phyloP scores from a whole-genome alignment of 1,139 yeast species.

The Diutina catenulata region DNA sequence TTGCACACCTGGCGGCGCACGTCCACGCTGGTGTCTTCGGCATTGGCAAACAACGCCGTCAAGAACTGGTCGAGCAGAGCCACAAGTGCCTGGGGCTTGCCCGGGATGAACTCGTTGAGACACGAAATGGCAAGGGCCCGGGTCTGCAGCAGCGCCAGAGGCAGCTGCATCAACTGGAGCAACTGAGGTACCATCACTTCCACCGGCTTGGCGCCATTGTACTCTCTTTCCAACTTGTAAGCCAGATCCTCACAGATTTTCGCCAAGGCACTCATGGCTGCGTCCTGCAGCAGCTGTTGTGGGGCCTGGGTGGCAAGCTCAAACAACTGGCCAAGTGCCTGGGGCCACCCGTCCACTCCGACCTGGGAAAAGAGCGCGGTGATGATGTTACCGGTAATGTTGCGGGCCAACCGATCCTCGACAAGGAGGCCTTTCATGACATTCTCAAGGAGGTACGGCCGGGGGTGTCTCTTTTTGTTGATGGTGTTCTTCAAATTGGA shows the following conservation, averaged over 20 bases:
- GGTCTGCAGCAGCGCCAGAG: constrained; percentile 31
- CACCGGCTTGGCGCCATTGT: constrained; percentile 57
- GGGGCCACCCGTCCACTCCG: constrained; percentile 69
- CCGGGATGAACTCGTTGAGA: constrained; percentile 63
- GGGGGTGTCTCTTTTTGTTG: constrained; percentile 25
- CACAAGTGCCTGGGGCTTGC: constrained; percentile 54
- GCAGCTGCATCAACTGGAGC: constrained; percentile 45
- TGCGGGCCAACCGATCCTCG: constrained; percentile 51
- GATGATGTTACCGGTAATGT: constrained; percentile 83
- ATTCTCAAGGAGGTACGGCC: constrained; percentile 47
- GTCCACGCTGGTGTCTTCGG: constrained; percentile 42
- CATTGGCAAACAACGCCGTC: constrained; percentile 49
- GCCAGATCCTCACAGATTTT: constrained; percentile 85
- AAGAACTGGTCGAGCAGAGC: constrained; percentile 55
- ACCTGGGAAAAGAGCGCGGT: constrained; percentile 68
- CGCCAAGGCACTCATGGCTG: constrained; percentile 68
- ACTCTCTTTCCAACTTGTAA: constrained; percentile 43
- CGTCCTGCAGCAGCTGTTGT: constrained; percentile 32
- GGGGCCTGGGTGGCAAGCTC: constrained; percentile 29
- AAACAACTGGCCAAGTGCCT: constrained; percentile 54
- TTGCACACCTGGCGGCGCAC: constrained; percentile 71
- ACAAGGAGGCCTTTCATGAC: constrained; percentile 61
- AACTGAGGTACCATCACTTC: constrained; percentile 45
- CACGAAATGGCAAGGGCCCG: constrained; percentile 59
- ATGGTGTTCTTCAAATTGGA: constrained; percentile 68